Conservation (phyloP, 768 basidiomycete species). For the Exsudoporus frostii region DNA sequence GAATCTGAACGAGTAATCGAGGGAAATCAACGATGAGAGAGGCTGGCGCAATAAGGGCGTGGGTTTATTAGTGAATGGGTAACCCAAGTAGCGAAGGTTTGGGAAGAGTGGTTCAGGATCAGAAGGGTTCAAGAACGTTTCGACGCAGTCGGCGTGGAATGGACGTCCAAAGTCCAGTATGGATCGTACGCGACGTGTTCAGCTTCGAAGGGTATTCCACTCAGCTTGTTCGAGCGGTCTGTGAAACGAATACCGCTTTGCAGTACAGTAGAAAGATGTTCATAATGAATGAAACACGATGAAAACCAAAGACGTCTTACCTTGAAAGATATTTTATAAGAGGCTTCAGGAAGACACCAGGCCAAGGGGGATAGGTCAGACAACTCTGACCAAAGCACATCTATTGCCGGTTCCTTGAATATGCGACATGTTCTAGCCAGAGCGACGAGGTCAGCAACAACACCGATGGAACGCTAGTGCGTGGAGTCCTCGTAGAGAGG, state of each 20-base stretch:
- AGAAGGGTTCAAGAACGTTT: slow-evolving; percentile 14
- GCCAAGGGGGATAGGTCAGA: slow-evolving; percentile 2
- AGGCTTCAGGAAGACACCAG: slow-evolving; percentile 5
- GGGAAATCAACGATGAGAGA: too few relatives aligned
- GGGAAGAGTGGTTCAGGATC: slow-evolving; percentile 15
- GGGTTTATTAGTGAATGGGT: too few relatives aligned
- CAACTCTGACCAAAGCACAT: slow-evolving; percentile 6
- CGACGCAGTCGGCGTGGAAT: slow-evolving; percentile 17
- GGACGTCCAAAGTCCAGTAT: slow-evolving; percentile 10
- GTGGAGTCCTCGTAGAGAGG: too few relatives aligned
- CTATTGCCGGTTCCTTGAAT: slow-evolving; percentile 6
- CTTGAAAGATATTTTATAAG: too few relatives aligned
- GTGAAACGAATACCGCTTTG: slow-evolving; percentile 16
- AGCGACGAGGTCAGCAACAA: neutral
- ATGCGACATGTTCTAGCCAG: slow-evolving; percentile 8
- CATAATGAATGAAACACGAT: neutral
- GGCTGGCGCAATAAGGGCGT: too few relatives aligned
- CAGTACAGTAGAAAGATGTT: too few relatives aligned
- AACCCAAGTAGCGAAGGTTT: too few relatives aligned
- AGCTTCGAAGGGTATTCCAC: slow-evolving; percentile 13
- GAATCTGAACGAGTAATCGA: too few relatives aligned
- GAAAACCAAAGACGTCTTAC: neutral
- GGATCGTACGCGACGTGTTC: slow-evolving; percentile 12
- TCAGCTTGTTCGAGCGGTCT: slow-evolving; percentile 8
- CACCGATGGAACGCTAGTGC: too few relatives aligned